A percentile compares a stretch with the other conserved stretches of the same genome.
These are phyloP conservation scores for sunflower (Helianthus annuus) DNA, from an alignment of 129 eudicot species.

Conservation along the genomic window HanXRQr2.0-SUNRISE NC_035433.2:6309081-6309580, in stretches of 20 bases:
- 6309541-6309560: not conserved
- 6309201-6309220: constrained; percentile 63
- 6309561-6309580: constrained; percentile 15
- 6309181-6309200: constrained; percentile 92
- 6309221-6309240: constrained; percentile 53
- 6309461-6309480: constrained; percentile 68
- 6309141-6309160: constrained; percentile 65
- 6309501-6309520: constrained; percentile 34
- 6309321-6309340: constrained; percentile 69
- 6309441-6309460: constrained; percentile 66
- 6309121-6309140: constrained; percentile 66
- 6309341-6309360: constrained; percentile 51
- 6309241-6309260: constrained; percentile 63
- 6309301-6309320: constrained; percentile 65
- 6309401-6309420: constrained; percentile 57
- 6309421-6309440: constrained; percentile 64
- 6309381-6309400: constrained; percentile 59
- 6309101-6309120: constrained; percentile 42
- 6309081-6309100: constrained; percentile 63
- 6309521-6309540: constrained; percentile 31
- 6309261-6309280: constrained; percentile 71
- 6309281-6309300: constrained; percentile 93
- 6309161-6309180: constrained; percentile 92
- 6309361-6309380: constrained; percentile 55
- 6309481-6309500: constrained; percentile 9